Evolutionary conservation across 352 stramenopile species (phyloP), one percentile per base, ranked within the genome.

Genomic region (Pythium grandisporangium): DNA sequence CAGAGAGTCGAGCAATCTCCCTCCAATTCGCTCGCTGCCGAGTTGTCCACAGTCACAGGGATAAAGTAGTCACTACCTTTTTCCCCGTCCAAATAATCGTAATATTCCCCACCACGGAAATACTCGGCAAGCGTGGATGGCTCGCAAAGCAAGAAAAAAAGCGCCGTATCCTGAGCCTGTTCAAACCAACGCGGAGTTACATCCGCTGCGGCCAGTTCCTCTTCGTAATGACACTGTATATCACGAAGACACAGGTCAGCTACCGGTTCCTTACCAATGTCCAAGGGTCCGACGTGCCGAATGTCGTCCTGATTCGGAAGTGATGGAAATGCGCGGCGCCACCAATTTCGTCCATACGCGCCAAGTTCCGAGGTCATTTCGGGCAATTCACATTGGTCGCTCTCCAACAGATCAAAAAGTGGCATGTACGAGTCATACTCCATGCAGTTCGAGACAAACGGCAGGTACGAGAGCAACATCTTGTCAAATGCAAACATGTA

Each of bases 151-250:
- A 99, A 55, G 13, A 93, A 84, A 64, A 97, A 98, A 17, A 99
- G 66, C 6, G 53, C 61, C 12, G 84, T 93, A 41, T 75, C 93
- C 30, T 72, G 50, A 1, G 76, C 58, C 19, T 95, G 91, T 46
- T 98, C 95, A 51, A 98, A 98, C 95, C 95, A 99, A 3, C 95
- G 75, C 24, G 93, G 88, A 13, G 82, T 95, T 5, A 97, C 78
- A 50, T 98, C 93, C 10, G 75, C 63, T 5, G 53, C 82, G 2
- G 67, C 40, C 8, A 98, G 45, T 42, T 96, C 61, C 59, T 98
- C 95, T 72, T 98, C 95, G 48, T 90, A 98, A 34, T 73, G 48
- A 53, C 94, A 98, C 45, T 93, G 58, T 1, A 98, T 45, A 30
- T 82, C 69, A 5, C 73, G 60, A 53, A 86, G 82, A 58, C 95